phyloP scores from a whole-genome alignment of 768 basidiomycete species.

The Macrolepiota dolichaula region DNA sequence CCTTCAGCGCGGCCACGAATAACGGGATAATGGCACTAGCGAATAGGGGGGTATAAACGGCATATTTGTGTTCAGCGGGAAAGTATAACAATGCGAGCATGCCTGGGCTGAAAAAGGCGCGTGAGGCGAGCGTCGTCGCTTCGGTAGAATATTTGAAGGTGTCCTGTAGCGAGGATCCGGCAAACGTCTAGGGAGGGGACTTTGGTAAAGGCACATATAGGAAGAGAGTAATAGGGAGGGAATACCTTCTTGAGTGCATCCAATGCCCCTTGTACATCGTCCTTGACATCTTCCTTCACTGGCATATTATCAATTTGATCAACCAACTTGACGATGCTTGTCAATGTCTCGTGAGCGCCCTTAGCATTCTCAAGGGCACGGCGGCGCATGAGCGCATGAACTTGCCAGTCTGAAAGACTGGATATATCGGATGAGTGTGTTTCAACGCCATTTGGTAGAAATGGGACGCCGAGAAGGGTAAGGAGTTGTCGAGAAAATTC shows the following conservation, averaged over 20 bases:
- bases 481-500: conserved; percentile 72
- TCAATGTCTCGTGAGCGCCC: conserved; percentile 69
- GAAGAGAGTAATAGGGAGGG: conserved; percentile 7
- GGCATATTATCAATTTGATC: conserved; percentile 91
- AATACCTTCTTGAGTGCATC: conserved; percentile 69
- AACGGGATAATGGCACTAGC: conserved; percentile 87
- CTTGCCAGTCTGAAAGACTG: conserved; percentile 68
- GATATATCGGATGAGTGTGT: conserved; percentile 18
- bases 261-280: conserved; percentile 69
- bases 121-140: conserved; percentile 65
- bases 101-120: conserved; percentile 94
- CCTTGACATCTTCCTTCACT: conserved; percentile 72
- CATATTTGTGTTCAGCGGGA: conserved; percentile 96
- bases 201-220: background rate
- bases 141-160: conserved; percentile 58
- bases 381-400: conserved; percentile 71
- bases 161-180: conserved; percentile 34
- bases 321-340: conserved; percentile 82
- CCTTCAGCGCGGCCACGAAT: conserved; percentile 68
- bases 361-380: conserved; percentile 68
- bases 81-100: conserved; percentile 97
- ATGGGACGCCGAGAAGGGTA: conserved; percentile 77
- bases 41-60: conserved; percentile 94
- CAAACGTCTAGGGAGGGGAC: conserved; percentile 32
- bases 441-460: conserved; percentile 46